Percentiles rank a stretch among this genome's conserved stretches.
Conservation (phyloP, 1,284 basidiomycete genomes). For the Trametes hirsuta region DNA sequence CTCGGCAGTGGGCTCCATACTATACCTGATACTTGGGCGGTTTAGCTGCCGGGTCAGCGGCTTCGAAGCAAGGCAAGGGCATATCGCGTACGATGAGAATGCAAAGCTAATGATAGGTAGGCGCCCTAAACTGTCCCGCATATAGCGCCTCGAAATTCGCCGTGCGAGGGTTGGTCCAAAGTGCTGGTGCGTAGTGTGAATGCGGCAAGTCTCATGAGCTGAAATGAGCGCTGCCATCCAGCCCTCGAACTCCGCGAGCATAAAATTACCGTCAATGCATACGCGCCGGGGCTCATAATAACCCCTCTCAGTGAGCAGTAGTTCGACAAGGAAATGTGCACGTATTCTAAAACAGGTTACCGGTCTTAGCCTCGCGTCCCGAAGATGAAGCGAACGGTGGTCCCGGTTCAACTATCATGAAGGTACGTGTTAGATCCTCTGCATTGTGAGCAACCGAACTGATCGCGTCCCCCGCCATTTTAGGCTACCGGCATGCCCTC, state of each 20-base stretch:
- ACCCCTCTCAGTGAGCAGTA: constrained; percentile 29
- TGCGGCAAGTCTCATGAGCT: background rate
- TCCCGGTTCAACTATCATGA: constrained; percentile 18
- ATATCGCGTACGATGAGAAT: background rate
- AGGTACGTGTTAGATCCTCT: constrained; percentile 9
- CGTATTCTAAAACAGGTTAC: background rate
- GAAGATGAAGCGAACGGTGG: constrained; percentile 29
- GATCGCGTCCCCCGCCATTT: background rate
- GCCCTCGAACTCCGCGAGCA: constrained; percentile 25
- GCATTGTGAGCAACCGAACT: background rate
- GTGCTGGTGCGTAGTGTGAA: constrained; percentile 24
- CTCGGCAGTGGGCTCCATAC: background rate
- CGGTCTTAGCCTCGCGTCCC: constrained; percentile 16
- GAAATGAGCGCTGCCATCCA: background rate
- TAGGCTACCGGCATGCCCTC: constrained; percentile 18
- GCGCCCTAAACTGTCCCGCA: constrained; percentile 14
- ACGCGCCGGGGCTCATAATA: constrained; percentile 31
- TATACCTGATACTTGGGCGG: background rate
- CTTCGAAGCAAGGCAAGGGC: constrained; percentile 26
- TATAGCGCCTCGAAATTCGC: constrained; percentile 39
- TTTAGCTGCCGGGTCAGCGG: constrained; percentile 26
- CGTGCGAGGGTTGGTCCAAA: constrained; percentile 37
- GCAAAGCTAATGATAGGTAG: constrained; percentile 7
- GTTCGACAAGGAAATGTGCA: background rate
- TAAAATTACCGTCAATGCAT: constrained; percentile 34